Evolutionary conservation across 805 yeast species (phyloP).

Genomic region (Barnettozyma populi): DNA sequence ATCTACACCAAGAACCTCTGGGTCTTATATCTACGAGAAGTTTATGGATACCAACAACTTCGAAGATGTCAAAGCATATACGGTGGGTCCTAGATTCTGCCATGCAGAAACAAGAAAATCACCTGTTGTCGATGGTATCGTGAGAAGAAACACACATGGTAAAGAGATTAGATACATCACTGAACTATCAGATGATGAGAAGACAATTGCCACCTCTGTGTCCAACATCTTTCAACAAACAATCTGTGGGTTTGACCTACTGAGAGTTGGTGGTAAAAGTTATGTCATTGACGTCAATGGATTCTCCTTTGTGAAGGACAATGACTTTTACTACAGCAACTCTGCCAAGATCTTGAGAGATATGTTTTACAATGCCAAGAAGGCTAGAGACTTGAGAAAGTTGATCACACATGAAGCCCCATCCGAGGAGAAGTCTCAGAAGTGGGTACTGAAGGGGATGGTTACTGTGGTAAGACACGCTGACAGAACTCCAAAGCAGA

Average conservation of each 20-base stretch:
- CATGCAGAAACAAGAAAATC: slow-evolving; percentile 98
- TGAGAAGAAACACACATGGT: slow-evolving; percentile 94
- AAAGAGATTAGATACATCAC: slow-evolving; percentile 93
- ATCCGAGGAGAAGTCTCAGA: slow-evolving; percentile 49
- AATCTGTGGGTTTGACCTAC: slow-evolving; percentile 93
- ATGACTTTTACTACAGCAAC: slow-evolving; percentile 74
- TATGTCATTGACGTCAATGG: slow-evolving; percentile 98
- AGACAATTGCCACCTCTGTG: slow-evolving; percentile 72
- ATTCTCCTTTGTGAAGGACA: slow-evolving; percentile 94
- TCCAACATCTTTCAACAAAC: slow-evolving; percentile 79
- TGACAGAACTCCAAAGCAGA: slow-evolving; percentile 97
- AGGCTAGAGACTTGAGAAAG: slow-evolving; percentile 37
- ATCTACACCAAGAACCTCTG: slow-evolving; percentile 71
- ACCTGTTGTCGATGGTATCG: slow-evolving; percentile 99
- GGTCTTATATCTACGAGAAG: slow-evolving; percentile 87
- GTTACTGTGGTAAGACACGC: slow-evolving; percentile 94
- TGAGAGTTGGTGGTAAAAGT: slow-evolving; percentile 82
- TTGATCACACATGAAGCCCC: slow-evolving; percentile 31
- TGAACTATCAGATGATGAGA: slow-evolving; percentile 68
- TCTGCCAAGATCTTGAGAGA: slow-evolving; percentile 74
- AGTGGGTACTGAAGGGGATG: slow-evolving; percentile 94
- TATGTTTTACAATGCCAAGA: slow-evolving; percentile 62
- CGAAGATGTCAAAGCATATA: slow-evolving; percentile 97
- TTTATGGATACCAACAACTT: slow-evolving; percentile 98
- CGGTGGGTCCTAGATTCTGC: slow-evolving; percentile 86